Evolutionary conservation across 345 rosid genomes (phyloP).

Genomic region (Physaria fendleri): DNA sequence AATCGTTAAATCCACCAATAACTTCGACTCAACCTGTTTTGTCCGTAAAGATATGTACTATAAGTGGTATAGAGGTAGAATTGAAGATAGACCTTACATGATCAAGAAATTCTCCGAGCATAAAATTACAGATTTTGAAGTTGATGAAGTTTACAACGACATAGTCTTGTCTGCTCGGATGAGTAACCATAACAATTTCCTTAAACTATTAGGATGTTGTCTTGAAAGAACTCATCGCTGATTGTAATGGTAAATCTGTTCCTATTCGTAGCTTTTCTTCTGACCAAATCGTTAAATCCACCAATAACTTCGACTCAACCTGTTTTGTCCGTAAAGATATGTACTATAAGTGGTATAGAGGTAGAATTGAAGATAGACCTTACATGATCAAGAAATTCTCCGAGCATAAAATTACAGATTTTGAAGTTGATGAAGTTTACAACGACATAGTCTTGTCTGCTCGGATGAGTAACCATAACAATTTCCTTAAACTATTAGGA

Average conservation of each 20-base stretch:
- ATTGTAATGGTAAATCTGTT: not conserved
- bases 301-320: too few species aligned
- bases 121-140: not conserved
- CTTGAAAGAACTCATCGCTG: not conserved
- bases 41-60: not conserved
- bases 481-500: not conserved
- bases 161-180: not conserved
- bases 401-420: not conserved
- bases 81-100: constrained; percentile 5
- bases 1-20: not conserved
- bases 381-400: not conserved
- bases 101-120: not conserved
- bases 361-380: not conserved
- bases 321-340: not conserved
- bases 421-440: not conserved
- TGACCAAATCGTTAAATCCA: not conserved
- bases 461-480: not conserved
- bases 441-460: not conserved
- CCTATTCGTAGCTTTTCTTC: not conserved
- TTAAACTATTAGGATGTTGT: not conserved
- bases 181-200: not conserved
- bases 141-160: not conserved
- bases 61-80: not conserved
- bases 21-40: not conserved
- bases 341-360: not conserved